Base-by-base conservation (phyloP, 352 stramenopile species). In the Globisporangium orthogonon region DNA sequence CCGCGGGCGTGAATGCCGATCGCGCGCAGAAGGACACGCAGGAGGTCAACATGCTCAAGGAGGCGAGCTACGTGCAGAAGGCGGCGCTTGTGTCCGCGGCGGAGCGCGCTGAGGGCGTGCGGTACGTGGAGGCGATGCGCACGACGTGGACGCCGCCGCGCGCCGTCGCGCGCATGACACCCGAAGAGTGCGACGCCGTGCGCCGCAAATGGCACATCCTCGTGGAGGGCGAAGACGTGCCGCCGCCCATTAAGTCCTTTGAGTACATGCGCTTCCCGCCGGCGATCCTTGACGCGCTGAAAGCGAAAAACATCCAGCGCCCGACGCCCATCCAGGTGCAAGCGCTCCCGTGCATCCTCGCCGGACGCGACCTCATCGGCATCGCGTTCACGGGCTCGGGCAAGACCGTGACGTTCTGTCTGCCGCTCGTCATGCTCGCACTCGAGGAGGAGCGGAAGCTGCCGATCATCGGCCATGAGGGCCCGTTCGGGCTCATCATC, bases 301-400 rank as follows among this genome's bases (percentile, higher is more conserved):
- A 91, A 48, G 81, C 82, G 23, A 99, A 98, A 73, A 97, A 98
- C 66, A 99, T 99, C 58, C 78, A 91, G 55, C 74, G 91, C 5
- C 97, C 97, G 2, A 99, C 97, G 39, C 96, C 97, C 1, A 99
- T 99, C 73, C 97, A 99, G 78, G 97, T 99, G 63, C 97, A 99
- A 65, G 97, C 96, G 45, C 86, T 99, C 18, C 95, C 97, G 23
- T 98, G 98, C 37, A 98, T 98, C 50, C 81, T 99, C 33, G 87
- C 94, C 1, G 95, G 95, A 17, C 85, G 97, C 41, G 97, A 99
- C 71, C 97, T 99, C 76, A 98, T 99, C 47, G 97, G 97, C 51
- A 99, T 99, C 65, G 97, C 97, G 9, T 99, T 99, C 70, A 99
- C 97, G 4, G 97, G 97, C 4, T 97, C 81, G 1, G 97, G 97